These are phyloP conservation scores for Endotrypanum monterogeii DNA, from an alignment of 208 protist species.

Conservation along the genomic window DNA sequence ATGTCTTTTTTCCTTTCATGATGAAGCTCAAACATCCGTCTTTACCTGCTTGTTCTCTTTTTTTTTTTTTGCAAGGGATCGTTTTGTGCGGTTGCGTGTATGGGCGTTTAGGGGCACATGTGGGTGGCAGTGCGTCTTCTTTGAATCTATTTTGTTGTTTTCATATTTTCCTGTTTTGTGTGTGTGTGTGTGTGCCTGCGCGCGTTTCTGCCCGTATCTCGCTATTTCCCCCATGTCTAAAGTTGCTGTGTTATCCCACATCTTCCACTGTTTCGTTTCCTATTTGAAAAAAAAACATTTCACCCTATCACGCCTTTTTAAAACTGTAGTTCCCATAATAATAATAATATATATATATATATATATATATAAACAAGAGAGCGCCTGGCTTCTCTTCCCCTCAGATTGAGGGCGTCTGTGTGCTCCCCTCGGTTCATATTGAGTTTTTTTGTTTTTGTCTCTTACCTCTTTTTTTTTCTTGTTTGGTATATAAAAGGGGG, in stretches of 20 bases:
- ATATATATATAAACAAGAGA: no score
- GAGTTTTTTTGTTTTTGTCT: background rate
- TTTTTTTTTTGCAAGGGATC: background rate
- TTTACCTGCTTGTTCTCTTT: slow-evolving; percentile 11
- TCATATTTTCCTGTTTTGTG: background rate
- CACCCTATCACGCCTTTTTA: no score
- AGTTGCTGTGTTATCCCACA: no score
- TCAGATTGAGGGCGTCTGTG: background rate
- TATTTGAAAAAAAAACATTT: background rate
- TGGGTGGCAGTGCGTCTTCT: background rate
- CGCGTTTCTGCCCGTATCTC: background rate
- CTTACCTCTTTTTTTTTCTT: background rate
- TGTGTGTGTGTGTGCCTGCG: background rate
- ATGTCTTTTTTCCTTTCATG: background rate
- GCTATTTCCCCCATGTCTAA: background rate
- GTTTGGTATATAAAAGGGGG: slow-evolving; percentile 8
- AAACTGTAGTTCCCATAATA: no score
- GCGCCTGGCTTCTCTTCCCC: background rate
- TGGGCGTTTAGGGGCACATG: background rate
- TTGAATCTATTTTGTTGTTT: background rate
- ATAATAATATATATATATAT: no score
- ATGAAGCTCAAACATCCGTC: slow-evolving; percentile 4
- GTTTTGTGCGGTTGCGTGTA: background rate
- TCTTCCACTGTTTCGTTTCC: background rate
- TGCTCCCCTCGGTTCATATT: background rate